Evolutionary conservation across 2,329 filamentous ascomycete genomes (phyloP), one percentile per base, ranked within the genome.

Genomic region (Phaeosphaeriaceae sp.): DNA sequence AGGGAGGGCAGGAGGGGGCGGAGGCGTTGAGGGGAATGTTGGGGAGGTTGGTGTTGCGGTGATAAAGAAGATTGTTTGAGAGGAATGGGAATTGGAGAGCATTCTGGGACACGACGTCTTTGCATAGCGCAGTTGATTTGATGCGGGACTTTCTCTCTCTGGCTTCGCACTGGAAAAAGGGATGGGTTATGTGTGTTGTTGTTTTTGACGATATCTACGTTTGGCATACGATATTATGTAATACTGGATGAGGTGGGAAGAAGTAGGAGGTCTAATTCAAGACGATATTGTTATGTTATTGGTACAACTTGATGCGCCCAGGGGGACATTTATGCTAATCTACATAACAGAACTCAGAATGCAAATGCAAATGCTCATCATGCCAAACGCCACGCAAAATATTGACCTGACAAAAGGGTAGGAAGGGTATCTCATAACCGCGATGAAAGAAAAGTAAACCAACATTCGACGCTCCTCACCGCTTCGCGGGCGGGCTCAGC

Each of bases 21-120:
- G 76, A 79, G 17, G 78, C 74, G 2, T 65, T 81, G 54, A 66
- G 74, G 53, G 66, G 44, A n/a, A 78, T 83, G 62, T 54, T 83
- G 53, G 79, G 76, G 57, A 74, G 71, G 58, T 62, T 83, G 70
- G 69, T 72, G n/a, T 51, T 76, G 44, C 63, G 60, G 48, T 76
- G 56, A 61, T 61, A 31, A 61, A 21, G n/a, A 22, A 9, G 53
- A 13, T 19, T 25, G 51, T 17, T 45, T 48, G 51, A n/a, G n/a
- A n/a, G n/a, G n/a, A n/a, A n/a, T n/a, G n/a, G n/a, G n/a, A n/a
- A n/a, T n/a, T n/a, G n/a, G n/a, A n/a, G n/a, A 64, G 47, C 60
- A 51, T 70, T 61, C 53, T 67, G 64, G 9, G 17, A 9, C 25
- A n/a, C n/a, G n/a, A n/a, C n/a, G n/a, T 42, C 21, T 69, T 66